Conservation (phyloP, 371 early-diverging fungal species). For the Mortierella sp. region DNA sequence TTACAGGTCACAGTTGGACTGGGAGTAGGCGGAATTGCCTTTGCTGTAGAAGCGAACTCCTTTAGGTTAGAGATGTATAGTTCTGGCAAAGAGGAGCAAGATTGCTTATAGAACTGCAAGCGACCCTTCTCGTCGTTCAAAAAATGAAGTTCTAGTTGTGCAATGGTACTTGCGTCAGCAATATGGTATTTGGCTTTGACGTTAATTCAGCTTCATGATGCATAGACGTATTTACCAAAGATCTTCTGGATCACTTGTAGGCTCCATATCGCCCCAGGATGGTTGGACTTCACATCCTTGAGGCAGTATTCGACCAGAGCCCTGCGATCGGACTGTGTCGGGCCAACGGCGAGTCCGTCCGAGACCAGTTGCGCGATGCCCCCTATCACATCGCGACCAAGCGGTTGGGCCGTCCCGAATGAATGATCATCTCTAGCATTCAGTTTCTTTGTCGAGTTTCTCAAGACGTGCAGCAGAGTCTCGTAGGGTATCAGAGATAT, state of each 20-base stretch:
- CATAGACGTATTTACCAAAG: slow-evolving; percentile 44
- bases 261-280: slow-evolving; percentile 59
- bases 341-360: slow-evolving; percentile 52
- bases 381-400: slow-evolving; percentile 45
- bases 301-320: slow-evolving; percentile 42
- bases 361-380: slow-evolving; percentile 38
- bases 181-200: too few relatives aligned
- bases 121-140: slow-evolving; percentile 13
- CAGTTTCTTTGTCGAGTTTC: slow-evolving; percentile 44
- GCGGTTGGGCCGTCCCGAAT: slow-evolving; percentile 23
- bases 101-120: slow-evolving; percentile 18
- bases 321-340: slow-evolving; percentile 34
- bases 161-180: not conserved
- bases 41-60: slow-evolving; percentile 23
- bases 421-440: slow-evolving; percentile 42
- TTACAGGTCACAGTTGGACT: slow-evolving; percentile 41
- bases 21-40: slow-evolving; percentile 27
- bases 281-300: slow-evolving; percentile 46
- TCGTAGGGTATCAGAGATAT: slow-evolving; percentile 53
- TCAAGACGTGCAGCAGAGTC: slow-evolving; percentile 55
- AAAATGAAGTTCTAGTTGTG: slow-evolving; percentile 22
- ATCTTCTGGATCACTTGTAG: slow-evolving; percentile 51
- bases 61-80: slow-evolving; percentile 35
- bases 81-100: slow-evolving; percentile 27
- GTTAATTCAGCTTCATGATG: too few relatives aligned